phyloP scores from a whole-genome alignment of 2,329 filamentous ascomycete genomes.

The Madurella mycetomatis region DNA sequence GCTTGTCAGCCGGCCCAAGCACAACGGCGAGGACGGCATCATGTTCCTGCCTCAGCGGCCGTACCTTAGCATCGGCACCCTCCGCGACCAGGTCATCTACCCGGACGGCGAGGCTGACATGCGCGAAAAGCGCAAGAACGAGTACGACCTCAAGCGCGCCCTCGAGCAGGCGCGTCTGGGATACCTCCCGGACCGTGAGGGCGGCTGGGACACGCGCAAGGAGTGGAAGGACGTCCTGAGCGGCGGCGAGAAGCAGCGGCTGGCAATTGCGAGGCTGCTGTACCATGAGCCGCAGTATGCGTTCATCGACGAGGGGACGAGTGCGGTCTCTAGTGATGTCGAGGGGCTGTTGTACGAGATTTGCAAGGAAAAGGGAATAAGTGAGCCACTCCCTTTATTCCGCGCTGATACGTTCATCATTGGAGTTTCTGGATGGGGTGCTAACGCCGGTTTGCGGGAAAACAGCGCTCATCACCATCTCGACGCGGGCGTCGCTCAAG shows the following conservation, averaged over 20 bases:
- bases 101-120: constrained; percentile 94
- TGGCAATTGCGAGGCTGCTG: constrained; percentile 82
- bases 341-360: constrained; percentile 90
- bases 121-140: constrained; percentile 71
- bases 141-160: constrained; percentile 71
- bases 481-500: constrained; percentile 88
- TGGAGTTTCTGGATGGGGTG: not conserved
- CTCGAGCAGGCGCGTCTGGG: constrained; percentile 81
- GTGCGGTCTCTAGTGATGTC: constrained; percentile 88
- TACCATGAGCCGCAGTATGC: constrained; percentile 96
- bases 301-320: constrained; percentile 93
- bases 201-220: constrained; percentile 93
- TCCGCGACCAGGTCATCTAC: constrained; percentile 97
- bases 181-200: constrained; percentile 86
- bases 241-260: constrained; percentile 93
- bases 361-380: constrained; percentile 90
- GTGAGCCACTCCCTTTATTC: constrained; percentile 47
- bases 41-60: constrained; percentile 97
- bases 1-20: constrained; percentile 80
- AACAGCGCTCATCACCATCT: constrained; percentile 85
- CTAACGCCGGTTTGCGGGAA: constrained; percentile 19
- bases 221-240: constrained; percentile 99
- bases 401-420: too few relatives aligned
- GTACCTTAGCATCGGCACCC: constrained; percentile 85
- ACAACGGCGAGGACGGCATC: constrained; percentile 79